Percentiles rank a stretch among this genome's conserved stretches.
Conservation (phyloP, 331 rosid species). For the Arachis monticola region DNA sequence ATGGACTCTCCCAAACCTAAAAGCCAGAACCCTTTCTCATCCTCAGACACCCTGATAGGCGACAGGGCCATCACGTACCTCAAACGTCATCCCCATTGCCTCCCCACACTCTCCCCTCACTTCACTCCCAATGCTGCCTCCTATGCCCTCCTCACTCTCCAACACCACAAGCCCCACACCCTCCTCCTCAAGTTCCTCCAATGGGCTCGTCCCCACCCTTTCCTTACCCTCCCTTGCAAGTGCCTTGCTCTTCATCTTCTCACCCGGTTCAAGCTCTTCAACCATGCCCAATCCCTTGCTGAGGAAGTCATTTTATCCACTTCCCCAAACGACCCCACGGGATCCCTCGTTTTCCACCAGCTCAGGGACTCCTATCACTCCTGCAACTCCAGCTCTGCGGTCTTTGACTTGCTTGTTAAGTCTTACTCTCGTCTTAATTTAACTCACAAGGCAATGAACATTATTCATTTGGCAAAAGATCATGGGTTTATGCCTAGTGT, state of each 20-base stretch:
- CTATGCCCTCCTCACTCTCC: conserved; percentile 72
- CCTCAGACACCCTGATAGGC: conserved; percentile 48
- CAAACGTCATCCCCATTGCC: conserved; percentile 70
- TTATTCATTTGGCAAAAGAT: conserved; percentile 56
- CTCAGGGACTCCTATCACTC: conserved; percentile 59
- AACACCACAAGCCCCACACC: conserved; percentile 53
- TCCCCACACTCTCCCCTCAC: conserved; percentile 53
- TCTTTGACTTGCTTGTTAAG: conserved; percentile 75
- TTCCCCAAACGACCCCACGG: conserved; percentile 44
- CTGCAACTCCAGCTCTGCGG: conserved; percentile 72
- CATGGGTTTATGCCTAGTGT: conserved; percentile 74
- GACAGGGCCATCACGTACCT: conserved; percentile 69
- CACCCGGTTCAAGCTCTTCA: conserved; percentile 78
- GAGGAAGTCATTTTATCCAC: conserved; percentile 52
- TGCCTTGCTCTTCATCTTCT: conserved; percentile 82
- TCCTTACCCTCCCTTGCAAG: conserved; percentile 66
- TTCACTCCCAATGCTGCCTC: conserved; percentile 85
- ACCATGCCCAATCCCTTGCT: conserved; percentile 73
- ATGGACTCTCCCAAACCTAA: conserved; percentile 29
- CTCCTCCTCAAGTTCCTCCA: conserved; percentile 62
- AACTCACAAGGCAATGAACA: conserved; percentile 52
- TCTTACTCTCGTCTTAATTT: conserved; percentile 63
- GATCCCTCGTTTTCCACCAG: conserved; percentile 54
- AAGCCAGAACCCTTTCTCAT: conserved; percentile 30
- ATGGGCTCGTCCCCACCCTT: conserved; percentile 64